A percentile compares a stretch with the other conserved stretches of the same genome.
Conservation (phyloP, 306 rosid species). For the Boehmeria nivea region DNA sequence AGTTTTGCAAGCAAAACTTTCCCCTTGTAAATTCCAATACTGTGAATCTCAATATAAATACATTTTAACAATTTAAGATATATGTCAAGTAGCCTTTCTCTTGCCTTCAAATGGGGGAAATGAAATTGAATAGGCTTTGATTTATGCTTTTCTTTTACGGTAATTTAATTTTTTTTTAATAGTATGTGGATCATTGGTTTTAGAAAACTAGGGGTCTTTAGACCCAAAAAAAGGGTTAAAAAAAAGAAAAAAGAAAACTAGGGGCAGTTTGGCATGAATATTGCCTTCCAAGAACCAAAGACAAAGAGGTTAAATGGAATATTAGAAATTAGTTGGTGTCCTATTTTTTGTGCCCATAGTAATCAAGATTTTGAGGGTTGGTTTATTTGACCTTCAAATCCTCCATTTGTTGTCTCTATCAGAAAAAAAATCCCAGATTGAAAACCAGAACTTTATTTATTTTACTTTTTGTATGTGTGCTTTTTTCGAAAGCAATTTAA, state of each 20-base stretch:
- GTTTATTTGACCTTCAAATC: no score
- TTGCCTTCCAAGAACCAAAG: conserved; percentile 9
- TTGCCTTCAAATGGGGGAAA: conserved; percentile 1
- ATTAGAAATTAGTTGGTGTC: neutral
- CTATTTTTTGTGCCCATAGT: conserved; percentile 8
- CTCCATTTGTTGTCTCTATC: no score
- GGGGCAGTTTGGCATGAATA: conserved; percentile 35
- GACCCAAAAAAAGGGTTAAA: neutral
- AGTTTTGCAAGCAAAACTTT: conserved; percentile 16
- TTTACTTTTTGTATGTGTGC: no score
- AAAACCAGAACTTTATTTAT: no score
- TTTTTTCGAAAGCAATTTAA: no score
- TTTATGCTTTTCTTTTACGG: neutral
- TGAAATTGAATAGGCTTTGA: neutral
- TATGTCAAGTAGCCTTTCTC: neutral
- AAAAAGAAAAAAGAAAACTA: conserved; percentile 18
- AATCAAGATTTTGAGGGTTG: no score
- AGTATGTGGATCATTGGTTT: neutral
- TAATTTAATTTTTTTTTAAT: neutral
- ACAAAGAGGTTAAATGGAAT: conserved; percentile 1
- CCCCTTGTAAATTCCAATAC: conserved; percentile 9
- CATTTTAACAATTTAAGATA: neutral
- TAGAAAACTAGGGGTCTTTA: conserved; percentile 5
- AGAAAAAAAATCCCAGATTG: no score
- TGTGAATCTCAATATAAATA: neutral